Evolutionary conservation across 2,329 filamentous ascomycete species (phyloP), one percentile per base, ranked within the genome.

Genomic region (Rutstroemia sydowiana): DNA sequence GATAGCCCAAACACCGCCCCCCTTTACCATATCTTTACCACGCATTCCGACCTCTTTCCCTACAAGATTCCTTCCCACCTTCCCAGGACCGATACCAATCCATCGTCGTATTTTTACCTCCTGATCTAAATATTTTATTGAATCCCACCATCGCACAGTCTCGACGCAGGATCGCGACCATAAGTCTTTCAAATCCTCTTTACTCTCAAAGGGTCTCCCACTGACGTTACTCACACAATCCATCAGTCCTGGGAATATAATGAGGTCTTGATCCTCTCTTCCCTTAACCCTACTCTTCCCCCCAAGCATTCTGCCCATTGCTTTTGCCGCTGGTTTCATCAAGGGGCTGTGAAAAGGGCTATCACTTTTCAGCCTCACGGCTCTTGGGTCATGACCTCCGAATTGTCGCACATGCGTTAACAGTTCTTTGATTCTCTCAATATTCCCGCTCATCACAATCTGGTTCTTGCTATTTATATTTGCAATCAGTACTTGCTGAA

Each of bases 381-480:
- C 88, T 48, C 92, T 77, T 3, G 92, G 91, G 68, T 96, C 92
- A 66, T 96, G 90, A 10, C 91, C 91, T 9, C 88, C 81, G 66
- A 95, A 96, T 66, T 95, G 88, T 47, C 90, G 76, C 53, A 97
- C 76, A 66, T 96, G 90, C 10, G 87, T 83, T 48, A 96, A 73
- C 16, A 96, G 80, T 52, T 84, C 85, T 63, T 82, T 84, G 68
- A 96, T 95, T 60, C 83, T 78, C 62, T 85, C 84, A 48, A 96
- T 84, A 68, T 84, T 92, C 32, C 92, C 92, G 65, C 87, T 93
- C 48, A 97, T 75, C 47, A 96, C 92, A 62, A 97, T 95, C 71
- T 97, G 92, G 66, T 95, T 95, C 72, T 90, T 93, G 68, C 85
- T 88, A 72, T 97, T 97, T 71, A 95, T 83, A 69, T 97, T 96